Percentiles rank a stretch among this genome's conserved stretches.
Evolutionary conservation across 2,329 filamentous ascomycete species (phyloP).

Genomic region (Cordyceps pruinosa): DNA sequence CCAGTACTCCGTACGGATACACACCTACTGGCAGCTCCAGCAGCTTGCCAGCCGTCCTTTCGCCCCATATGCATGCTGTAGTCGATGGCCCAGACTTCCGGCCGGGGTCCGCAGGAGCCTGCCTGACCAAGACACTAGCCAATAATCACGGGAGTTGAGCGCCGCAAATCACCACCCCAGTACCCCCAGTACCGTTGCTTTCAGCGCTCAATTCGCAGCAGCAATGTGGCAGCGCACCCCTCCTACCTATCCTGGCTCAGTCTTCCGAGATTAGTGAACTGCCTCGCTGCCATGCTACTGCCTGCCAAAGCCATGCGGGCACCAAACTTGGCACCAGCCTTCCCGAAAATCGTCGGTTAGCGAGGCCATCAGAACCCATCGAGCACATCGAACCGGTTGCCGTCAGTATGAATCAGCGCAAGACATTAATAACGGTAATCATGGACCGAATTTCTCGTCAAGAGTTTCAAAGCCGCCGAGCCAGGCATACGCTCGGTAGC

Average conservation of each 20-base stretch:
- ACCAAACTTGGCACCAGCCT: neutral
- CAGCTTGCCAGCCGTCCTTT: neutral
- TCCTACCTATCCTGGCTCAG: neutral
- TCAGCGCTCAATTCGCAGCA: neutral
- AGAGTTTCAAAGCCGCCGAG: neutral
- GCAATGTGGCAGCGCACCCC: constrained; percentile 1
- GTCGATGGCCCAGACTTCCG: neutral
- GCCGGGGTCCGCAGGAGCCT: neutral
- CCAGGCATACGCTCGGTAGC: too few relatives aligned
- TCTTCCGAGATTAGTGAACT: constrained; percentile 8
- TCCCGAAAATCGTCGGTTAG: constrained; percentile 10
- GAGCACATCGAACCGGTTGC: neutral
- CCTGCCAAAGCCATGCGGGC: neutral
- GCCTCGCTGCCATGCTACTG: too few relatives aligned
- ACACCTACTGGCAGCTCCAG: neutral
- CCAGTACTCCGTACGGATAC: neutral
- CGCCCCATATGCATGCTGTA: neutral
- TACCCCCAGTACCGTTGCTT: neutral
- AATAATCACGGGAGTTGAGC: constrained; percentile 1
- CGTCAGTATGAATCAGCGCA: neutral
- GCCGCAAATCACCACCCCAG: constrained; percentile 2
- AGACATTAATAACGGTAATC: neutral
- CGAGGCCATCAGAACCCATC: neutral
- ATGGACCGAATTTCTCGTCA: too few relatives aligned
- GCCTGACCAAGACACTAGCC: constrained; percentile 9